Evolutionary conservation across 495 filamentous ascomycete species (phyloP), one percentile per base, ranked within the genome.

Genomic region (Lasiosphaeris hirsuta): DNA sequence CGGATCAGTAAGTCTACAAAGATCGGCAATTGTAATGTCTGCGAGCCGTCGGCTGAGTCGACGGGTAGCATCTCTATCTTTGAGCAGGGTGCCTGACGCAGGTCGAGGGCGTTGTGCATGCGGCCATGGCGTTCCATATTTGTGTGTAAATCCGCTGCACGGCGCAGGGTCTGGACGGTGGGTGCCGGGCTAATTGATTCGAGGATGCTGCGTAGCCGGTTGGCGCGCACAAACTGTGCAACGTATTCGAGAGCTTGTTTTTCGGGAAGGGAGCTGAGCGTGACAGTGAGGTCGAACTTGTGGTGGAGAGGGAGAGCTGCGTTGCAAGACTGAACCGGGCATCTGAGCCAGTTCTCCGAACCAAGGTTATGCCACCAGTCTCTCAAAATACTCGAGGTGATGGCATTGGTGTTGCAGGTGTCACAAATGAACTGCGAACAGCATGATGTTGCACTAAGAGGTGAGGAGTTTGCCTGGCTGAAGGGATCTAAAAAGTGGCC

Each of bases 351-450:
- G n/a, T 18, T 11, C 1, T 44, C 18, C 19, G 10, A 55, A n/a
- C 42, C 53, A 15, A 61, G 53, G 14, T 50, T 35, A n/a, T 49
- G 33, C 62, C 62, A 64, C 45, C 47, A 64, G 37, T 52, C 58
- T 7, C 11, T 48, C 10, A 4, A 14, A 15, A 64, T 46, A 10
- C 40, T 40, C 2, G 30, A 10, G 18, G 23, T 11, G 9, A 60
- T 14, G 17, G 38, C 42, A 0, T 10, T n/a, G 6, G 40, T 13
- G 10, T 54, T 53, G 15, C 62, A 64, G 9, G 23, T 6, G 41
- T 57, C 43, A 42, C 49, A 61, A 7, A 61, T 51, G 15, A 34
- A 10, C 17, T 38, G 33, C 7, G 43, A 56, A 11, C 54, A 56
- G 10, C 54, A 56, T 10, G 14, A 10, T 30, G 54, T 56, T 8